These are phyloP conservation scores for Pachyrhizus erosus DNA, from an alignment of 306 rosid genomes.

Conservation along the genomic window DNA sequence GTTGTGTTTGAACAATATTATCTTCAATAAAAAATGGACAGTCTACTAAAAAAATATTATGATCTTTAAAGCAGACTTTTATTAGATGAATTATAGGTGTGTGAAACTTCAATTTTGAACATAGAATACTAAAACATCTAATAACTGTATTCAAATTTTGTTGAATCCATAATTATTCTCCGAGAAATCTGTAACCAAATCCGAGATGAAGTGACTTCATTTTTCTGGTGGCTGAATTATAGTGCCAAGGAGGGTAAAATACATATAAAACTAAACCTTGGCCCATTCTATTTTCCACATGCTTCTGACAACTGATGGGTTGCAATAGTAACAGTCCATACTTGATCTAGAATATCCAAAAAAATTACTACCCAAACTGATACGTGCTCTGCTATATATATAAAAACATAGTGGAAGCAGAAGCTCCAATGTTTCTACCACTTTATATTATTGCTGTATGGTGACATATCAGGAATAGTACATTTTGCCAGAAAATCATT, in stretches of 20 bases:
- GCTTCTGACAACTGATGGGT: conserved; percentile 55
- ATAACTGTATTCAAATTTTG: background rate
- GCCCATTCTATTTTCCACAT: conserved; percentile 53
- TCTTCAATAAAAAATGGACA: no score
- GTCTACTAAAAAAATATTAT: no score
- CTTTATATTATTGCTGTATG: conserved; percentile 31
- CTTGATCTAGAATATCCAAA: conserved; percentile 47
- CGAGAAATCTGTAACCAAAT: background rate
- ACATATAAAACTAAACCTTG: conserved; percentile 37
- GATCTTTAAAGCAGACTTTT: background rate
- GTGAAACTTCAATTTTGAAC: background rate
- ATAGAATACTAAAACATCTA: background rate
- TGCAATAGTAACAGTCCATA: conserved; percentile 49
- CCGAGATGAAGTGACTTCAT: conserved; percentile 18
- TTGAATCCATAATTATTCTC: background rate
- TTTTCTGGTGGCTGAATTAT: conserved; percentile 5
- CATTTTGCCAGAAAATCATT: conserved; percentile 30
- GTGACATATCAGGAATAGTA: conserved; percentile 31
- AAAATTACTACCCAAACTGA: conserved; percentile 30
- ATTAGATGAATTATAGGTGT: background rate
- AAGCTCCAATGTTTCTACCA: conserved; percentile 39
- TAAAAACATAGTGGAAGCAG: conserved; percentile 25
- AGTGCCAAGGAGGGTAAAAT: conserved; percentile 46
- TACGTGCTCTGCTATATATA: background rate
- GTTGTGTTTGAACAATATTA: no score